phyloP scores from a whole-genome alignment of 352 stramenopile species.

The Phytophthora crassamura region DNA sequence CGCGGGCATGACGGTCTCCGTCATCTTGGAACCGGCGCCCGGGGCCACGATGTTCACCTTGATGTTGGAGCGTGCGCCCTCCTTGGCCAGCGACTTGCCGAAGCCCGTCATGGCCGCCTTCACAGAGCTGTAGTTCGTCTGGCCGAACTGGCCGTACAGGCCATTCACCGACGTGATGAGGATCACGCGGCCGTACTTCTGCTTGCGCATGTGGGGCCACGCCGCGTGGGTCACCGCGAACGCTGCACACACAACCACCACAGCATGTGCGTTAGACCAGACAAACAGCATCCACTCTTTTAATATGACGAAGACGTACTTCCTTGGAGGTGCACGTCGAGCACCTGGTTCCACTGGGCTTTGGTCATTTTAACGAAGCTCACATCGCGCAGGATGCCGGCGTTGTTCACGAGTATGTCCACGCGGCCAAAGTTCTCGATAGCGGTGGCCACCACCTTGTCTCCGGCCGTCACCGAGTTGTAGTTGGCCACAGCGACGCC shows the following conservation, averaged over 20 bases:
- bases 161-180: slow-evolving; percentile 88
- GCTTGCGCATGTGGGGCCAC: slow-evolving; percentile 90
- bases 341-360: slow-evolving; percentile 87
- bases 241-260: slow-evolving; percentile 33
- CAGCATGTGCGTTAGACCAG: no score
- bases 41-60: slow-evolving; percentile 91
- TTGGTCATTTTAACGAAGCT: slow-evolving; percentile 92
- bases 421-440: slow-evolving; percentile 77
- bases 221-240: slow-evolving; percentile 86
- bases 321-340: slow-evolving; percentile 86
- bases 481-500: slow-evolving; percentile 84
- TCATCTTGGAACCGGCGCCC: slow-evolving; percentile 89
- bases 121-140: slow-evolving; percentile 90
- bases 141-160: slow-evolving; percentile 92
- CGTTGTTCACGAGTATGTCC: slow-evolving; percentile 94
- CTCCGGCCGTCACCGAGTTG: slow-evolving; percentile 85
- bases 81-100: slow-evolving; percentile 91
- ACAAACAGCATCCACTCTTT: neutral
- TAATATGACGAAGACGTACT: slow-evolving; percentile 37
- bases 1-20: slow-evolving; percentile 81
- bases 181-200: slow-evolving; percentile 91
- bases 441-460: slow-evolving; percentile 80
- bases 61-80: slow-evolving; percentile 84
- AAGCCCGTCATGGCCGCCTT: slow-evolving; percentile 95
- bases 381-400: slow-evolving; percentile 93